Percentiles rank a stretch among this genome's conserved stretches.
These are phyloP conservation scores for Periglandula ipomoeae DNA, from an alignment of 2,329 filamentous ascomycete species.

Conservation along the genomic window DNA sequence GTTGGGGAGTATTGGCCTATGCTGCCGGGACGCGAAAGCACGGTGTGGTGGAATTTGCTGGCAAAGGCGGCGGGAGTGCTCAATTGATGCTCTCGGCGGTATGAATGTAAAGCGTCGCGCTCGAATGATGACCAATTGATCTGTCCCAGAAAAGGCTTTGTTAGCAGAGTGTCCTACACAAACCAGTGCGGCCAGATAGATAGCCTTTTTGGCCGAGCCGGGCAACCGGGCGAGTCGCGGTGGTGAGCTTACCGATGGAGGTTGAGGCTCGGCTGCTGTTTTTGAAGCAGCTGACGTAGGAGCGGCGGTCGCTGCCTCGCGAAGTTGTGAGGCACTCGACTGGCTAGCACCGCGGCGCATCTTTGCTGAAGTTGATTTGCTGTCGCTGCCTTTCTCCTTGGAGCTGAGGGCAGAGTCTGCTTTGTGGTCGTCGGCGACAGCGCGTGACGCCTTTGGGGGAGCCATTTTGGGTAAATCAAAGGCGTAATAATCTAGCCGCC, in stretches of 20 bases:
- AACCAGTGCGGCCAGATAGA: neutral
- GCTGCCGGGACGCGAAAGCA: slow-evolving; percentile 50
- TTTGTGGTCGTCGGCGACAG: slow-evolving; percentile 36
- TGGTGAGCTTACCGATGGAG: slow-evolving; percentile 24
- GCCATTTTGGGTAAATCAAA: slow-evolving; percentile 24
- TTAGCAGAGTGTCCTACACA: slow-evolving; percentile 7
- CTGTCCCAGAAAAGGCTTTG: slow-evolving; percentile 22
- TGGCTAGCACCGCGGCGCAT: slow-evolving; percentile 47
- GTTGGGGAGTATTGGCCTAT: slow-evolving; percentile 68
- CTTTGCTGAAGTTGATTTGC: slow-evolving; percentile 39
- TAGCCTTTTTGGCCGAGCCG: too few species aligned
- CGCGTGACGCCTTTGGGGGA: slow-evolving; percentile 36
- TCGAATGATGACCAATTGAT: slow-evolving; percentile 62
- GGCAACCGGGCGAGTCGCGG: slow-evolving; percentile 4
- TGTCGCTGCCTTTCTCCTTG: slow-evolving; percentile 35
- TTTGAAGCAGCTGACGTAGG: slow-evolving; percentile 23
- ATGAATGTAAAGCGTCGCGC: slow-evolving; percentile 59
- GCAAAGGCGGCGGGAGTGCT: slow-evolving; percentile 62
- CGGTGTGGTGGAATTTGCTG: slow-evolving; percentile 51
- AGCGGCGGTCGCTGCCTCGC: slow-evolving; percentile 22
- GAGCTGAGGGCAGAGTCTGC: slow-evolving; percentile 25
- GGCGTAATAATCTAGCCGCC: neutral
- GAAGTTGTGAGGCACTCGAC: slow-evolving; percentile 34
- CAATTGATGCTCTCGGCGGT: slow-evolving; percentile 65
- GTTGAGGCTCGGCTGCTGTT: slow-evolving; percentile 19